Evolutionary conservation across 202 grass and related monocot genomes (phyloP).

Genomic region (Digitaria exilis): DNA sequence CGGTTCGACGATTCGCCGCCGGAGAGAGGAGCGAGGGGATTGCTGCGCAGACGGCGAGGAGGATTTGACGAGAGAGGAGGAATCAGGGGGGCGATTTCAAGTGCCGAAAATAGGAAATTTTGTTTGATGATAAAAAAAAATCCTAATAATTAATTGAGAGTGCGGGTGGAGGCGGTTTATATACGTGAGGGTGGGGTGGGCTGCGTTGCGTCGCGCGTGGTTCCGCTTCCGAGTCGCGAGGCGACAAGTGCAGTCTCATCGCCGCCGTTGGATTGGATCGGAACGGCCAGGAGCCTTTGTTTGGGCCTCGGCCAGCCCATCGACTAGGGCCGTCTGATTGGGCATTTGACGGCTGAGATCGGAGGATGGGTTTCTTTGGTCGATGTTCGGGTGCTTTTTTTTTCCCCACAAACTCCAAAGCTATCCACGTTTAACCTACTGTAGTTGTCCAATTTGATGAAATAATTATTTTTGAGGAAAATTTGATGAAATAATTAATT

Average conservation of each 20-base stretch:
- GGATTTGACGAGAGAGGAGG: constrained; percentile 33
- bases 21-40: not conserved
- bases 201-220: constrained; percentile 2
- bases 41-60: not conserved
- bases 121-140: not conserved
- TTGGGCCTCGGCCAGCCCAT: constrained; percentile 5
- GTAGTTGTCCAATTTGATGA: not conserved
- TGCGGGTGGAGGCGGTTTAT: constrained; percentile 30
- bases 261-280: constrained; percentile 36
- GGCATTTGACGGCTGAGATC: not conserved
- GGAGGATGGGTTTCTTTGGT: not conserved
- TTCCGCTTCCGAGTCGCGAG: constrained; percentile 1
- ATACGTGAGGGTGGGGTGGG: not conserved
- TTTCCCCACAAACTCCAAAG: not conserved
- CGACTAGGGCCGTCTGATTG: not conserved
- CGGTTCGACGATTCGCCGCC: not conserved
- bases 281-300: not conserved
- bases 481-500: not conserved
- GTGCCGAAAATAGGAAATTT: constrained; percentile 9
- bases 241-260: constrained; percentile 16
- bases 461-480: not conserved
- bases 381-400: not conserved
- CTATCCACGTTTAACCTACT: not conserved
- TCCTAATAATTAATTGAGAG: not conserved
- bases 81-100: constrained; percentile 15